Conservation (phyloP, 75 land plant species). For the Picea sitchensis region DNA sequence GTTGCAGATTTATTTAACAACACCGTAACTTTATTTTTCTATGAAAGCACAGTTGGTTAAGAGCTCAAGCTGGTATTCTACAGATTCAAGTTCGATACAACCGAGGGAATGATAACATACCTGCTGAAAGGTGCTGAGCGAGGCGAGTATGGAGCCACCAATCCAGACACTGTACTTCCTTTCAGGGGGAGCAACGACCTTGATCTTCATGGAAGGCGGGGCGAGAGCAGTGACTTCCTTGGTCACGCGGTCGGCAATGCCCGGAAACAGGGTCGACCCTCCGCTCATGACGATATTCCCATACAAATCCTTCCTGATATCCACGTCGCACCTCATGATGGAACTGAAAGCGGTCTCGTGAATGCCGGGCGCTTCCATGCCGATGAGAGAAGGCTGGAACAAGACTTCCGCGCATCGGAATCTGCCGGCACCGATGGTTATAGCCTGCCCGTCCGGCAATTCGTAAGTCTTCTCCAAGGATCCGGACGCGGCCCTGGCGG, state of each 20-base stretch:
- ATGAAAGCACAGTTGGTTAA: no score
- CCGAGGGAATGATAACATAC: background rate
- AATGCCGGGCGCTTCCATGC: slow-evolving; percentile 54
- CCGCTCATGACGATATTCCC: slow-evolving; percentile 58
- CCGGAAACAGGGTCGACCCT: slow-evolving; percentile 56
- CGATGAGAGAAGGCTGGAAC: slow-evolving; percentile 49
- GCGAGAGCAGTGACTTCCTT: slow-evolving; percentile 59
- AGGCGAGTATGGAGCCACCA: slow-evolving; percentile 42
- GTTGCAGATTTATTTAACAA: no score
- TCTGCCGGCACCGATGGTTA: slow-evolving; percentile 44
- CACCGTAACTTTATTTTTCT: no score
- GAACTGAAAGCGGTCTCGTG: slow-evolving; percentile 55
- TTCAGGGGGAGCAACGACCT: slow-evolving; percentile 55
- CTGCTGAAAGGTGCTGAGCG: slow-evolving; percentile 52
- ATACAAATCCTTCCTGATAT: slow-evolving; percentile 48
- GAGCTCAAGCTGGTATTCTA: no score
- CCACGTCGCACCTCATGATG: slow-evolving; percentile 60
- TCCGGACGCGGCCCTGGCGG: slow-evolving; percentile 14
- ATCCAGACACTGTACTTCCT: slow-evolving; percentile 56
- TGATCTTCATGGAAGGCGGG: slow-evolving; percentile 47
- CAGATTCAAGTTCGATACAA: background rate
- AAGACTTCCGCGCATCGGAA: slow-evolving; percentile 56
- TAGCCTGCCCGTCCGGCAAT: slow-evolving; percentile 40
- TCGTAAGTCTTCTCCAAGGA: slow-evolving; percentile 47
- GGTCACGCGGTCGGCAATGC: slow-evolving; percentile 42